phyloP scores from a whole-genome alignment of 768 basidiomycete species.

The Panellus pusillus region DNA sequence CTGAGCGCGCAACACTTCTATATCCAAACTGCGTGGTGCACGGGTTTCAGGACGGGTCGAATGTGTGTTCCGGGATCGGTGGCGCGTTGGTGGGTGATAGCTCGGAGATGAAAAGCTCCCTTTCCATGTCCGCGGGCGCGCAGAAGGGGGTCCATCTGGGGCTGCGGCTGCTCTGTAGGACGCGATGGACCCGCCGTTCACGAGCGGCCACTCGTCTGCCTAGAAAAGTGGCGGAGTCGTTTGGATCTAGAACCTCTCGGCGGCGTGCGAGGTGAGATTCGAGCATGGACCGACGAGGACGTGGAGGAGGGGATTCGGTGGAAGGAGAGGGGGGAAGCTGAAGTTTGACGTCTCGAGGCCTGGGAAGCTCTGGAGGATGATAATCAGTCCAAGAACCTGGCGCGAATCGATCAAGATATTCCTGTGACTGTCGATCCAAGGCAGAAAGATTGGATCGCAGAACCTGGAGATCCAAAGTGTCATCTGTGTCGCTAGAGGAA shows the following conservation, averaged over 20 bases:
- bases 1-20: constrained; percentile 16
- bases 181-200: constrained; percentile 30
- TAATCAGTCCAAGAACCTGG: constrained; percentile 18
- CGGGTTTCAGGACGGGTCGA: constrained; percentile 17
- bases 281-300: constrained; percentile 26
- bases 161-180: constrained; percentile 9
- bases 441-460: constrained; percentile 16
- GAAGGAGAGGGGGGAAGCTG: constrained; percentile 23
- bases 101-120: constrained; percentile 27
- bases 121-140: constrained; percentile 26
- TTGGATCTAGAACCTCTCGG: constrained; percentile 23
- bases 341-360: constrained; percentile 18
- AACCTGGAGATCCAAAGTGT: constrained; percentile 12
- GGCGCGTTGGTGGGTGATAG: constrained; percentile 23
- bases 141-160: constrained; percentile 16
- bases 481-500: constrained; percentile 12
- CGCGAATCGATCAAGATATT: constrained; percentile 17
- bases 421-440: constrained; percentile 15
- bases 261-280: constrained; percentile 28
- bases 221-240: constrained; percentile 38
- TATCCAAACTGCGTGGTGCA: constrained; percentile 23
- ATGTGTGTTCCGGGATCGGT: constrained; percentile 23
- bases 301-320: constrained; percentile 16
- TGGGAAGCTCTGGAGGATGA: constrained; percentile 15
- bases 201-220: constrained; percentile 43